Evolutionary conservation across 2,329 filamentous ascomycete species (phyloP), one percentile per base, ranked within the genome.

Genomic region (Scopulariopsis brevicaulis): DNA sequence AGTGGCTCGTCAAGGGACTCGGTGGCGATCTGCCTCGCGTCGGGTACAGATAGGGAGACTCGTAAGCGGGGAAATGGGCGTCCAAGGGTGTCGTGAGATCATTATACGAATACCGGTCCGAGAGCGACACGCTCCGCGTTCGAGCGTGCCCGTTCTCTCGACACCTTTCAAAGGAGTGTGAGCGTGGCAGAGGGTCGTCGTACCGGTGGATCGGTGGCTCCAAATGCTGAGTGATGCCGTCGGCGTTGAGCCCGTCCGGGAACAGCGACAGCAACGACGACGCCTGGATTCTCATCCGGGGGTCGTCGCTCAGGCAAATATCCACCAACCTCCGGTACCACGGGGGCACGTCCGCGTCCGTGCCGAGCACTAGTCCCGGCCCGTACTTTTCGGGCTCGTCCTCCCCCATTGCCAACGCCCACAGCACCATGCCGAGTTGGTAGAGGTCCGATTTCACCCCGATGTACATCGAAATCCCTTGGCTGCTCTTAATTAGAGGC

Each of bases 361-460:
- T 67, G 4, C 77, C 73, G 11, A 87, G 72, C 24, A 74, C 74
- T 60, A 96, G 72, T 22, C 89, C 82, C 22, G 58, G 52, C 50
- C 80, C 81, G 60, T 88, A 85, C 22, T 82, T 79, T 69, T 97
- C 94, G 1, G 94, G 94, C 66, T 97, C 93, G 65, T 97, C 93
- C 58, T 92, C 83, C 63, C 93, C 83, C 67, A 87, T 87, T 1
- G 90, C 93, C 53, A 99, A 74, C 24, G 90, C 90, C 90, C 93
- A 99, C 2, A 99, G 75, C 1, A 96, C 91, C 94, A 99, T 99
- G 5, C 94, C 94, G 5, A 97, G 80, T 71, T 99, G 94, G 66
- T 88, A 99, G 1, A 99, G 77, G 71, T 99, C 94, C 0, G 93
- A 96, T 72, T 99, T 99, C 68, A 96, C 91, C 14, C 94, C 93